Percentiles rank a stretch among this genome's conserved stretches.
Conservation (phyloP, 257 asterid genomes). For the Buddleja alternifolia region DNA sequence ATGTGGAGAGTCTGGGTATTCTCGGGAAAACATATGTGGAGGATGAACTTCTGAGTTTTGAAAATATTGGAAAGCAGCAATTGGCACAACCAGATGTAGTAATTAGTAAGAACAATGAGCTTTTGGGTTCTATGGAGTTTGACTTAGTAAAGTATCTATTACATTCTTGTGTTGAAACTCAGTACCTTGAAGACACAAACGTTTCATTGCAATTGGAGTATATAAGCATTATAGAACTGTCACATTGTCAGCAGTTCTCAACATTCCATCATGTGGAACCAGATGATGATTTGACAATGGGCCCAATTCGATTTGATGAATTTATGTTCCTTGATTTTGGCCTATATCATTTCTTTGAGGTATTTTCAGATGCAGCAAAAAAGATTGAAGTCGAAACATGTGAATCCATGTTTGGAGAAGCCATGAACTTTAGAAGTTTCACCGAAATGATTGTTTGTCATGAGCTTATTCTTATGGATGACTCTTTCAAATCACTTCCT, state of each 20-base stretch:
- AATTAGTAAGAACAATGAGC: slow-evolving; percentile 44
- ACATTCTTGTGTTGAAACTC: slow-evolving; percentile 38
- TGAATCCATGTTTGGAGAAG: slow-evolving; percentile 65
- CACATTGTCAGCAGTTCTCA: slow-evolving; percentile 40
- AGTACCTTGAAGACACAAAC: slow-evolving; percentile 41
- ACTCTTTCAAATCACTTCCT: slow-evolving; percentile 79
- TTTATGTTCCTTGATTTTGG: slow-evolving; percentile 57
- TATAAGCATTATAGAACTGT: slow-evolving; percentile 49
- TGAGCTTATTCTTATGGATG: slow-evolving; percentile 81
- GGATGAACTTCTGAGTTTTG: slow-evolving; percentile 52
- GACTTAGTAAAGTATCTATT: slow-evolving; percentile 58
- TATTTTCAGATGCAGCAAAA: slow-evolving; percentile 47
- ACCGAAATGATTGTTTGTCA: slow-evolving; percentile 67
- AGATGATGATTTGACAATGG: slow-evolving; percentile 38
- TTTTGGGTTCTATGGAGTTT: slow-evolving; percentile 52
- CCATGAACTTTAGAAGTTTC: slow-evolving; percentile 64
- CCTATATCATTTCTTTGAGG: slow-evolving; percentile 46
- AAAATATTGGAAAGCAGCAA: slow-evolving; percentile 49
- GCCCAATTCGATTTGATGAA: slow-evolving; percentile 54
- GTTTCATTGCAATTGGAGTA: slow-evolving; percentile 41
- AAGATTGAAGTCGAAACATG: slow-evolving; percentile 53
- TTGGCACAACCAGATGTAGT: slow-evolving; percentile 49
- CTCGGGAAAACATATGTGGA: slow-evolving; percentile 33
- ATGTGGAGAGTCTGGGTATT: slow-evolving; percentile 53
- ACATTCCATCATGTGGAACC: slow-evolving; percentile 31